These are phyloP conservation scores for Macrophomina phaseolina DNA, from an alignment of 2,329 filamentous ascomycete species.

Conservation along the genomic window DNA sequence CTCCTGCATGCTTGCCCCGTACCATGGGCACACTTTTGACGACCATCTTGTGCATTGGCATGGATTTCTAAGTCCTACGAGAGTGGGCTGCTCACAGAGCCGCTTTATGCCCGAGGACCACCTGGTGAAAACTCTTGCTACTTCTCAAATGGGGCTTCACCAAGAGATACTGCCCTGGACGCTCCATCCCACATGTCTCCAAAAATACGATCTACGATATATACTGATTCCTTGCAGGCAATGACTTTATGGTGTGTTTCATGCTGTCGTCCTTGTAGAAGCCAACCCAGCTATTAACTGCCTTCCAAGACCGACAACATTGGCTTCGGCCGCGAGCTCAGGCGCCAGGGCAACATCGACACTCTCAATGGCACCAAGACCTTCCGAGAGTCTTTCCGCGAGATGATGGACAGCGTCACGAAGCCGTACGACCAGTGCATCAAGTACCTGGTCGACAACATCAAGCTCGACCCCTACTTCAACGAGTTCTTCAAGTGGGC, in stretches of 20 bases:
- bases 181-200: background rate
- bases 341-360: conserved; percentile 74
- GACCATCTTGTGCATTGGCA: no score
- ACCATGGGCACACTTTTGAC: no score
- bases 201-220: background rate
- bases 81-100: no score
- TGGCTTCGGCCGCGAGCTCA: conserved; percentile 76
- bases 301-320: conserved; percentile 84
- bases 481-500: conserved; percentile 86
- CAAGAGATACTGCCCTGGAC: no score
- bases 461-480: conserved; percentile 88
- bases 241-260: conserved; percentile 65
- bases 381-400: conserved; percentile 84
- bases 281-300: conserved; percentile 46
- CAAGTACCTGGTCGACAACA: conserved; percentile 76
- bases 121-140: no score
- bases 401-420: conserved; percentile 89
- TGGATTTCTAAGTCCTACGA: no score
- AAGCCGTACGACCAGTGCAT: conserved; percentile 84
- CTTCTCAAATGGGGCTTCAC: no score
- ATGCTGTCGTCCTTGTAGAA: conserved; percentile 2
- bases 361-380: conserved; percentile 73
- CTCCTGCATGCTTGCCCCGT: no score
- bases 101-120: no score
- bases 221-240: conserved; percentile 52